phyloP scores from a whole-genome alignment of 306 rosid species.

The Fragaria nilgerrensis region DNA sequence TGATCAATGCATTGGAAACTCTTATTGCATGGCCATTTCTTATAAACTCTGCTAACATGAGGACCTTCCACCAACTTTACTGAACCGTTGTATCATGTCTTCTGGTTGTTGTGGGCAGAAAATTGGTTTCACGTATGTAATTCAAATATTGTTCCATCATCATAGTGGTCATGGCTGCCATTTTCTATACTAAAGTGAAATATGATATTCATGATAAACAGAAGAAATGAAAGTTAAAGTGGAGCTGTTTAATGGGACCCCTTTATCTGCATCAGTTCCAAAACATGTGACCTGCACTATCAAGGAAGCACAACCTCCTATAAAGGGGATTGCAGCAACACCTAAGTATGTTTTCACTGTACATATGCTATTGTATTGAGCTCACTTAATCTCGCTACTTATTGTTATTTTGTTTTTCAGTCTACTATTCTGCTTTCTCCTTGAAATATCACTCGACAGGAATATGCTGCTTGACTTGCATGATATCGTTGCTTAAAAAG shows the following conservation, averaged over 20 bases:
- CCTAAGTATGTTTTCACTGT: constrained; percentile 49
- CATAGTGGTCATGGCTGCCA: constrained; percentile 6
- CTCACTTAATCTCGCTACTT: neutral
- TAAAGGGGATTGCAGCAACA: constrained; percentile 63
- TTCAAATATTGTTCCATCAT: neutral
- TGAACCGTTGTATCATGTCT: neutral
- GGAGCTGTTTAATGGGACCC: constrained; percentile 68
- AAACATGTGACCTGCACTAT: constrained; percentile 76
- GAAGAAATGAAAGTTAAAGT: constrained; percentile 87
- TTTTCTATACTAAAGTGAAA: constrained; percentile 18
- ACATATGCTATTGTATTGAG: constrained; percentile 1
- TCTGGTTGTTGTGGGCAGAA: neutral
- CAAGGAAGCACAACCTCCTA: constrained; percentile 58
- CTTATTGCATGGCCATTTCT: too few relatives aligned
- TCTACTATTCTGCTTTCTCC: constrained; percentile 26
- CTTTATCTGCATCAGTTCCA: constrained; percentile 87
- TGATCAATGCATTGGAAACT: too few relatives aligned
- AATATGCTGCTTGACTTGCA: constrained; percentile 12
- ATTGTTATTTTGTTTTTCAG: constrained; percentile 3
- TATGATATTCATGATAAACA: constrained; percentile 31
- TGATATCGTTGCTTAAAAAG: neutral
- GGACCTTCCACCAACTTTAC: too few relatives aligned
- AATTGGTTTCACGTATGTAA: neutral
- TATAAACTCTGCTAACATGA: too few relatives aligned
- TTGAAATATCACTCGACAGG: neutral